Evolutionary conservation across 2,329 filamentous ascomycete species (phyloP), one percentile per base, ranked within the genome.

Genomic region (Aspergillus quadrilineatus): DNA sequence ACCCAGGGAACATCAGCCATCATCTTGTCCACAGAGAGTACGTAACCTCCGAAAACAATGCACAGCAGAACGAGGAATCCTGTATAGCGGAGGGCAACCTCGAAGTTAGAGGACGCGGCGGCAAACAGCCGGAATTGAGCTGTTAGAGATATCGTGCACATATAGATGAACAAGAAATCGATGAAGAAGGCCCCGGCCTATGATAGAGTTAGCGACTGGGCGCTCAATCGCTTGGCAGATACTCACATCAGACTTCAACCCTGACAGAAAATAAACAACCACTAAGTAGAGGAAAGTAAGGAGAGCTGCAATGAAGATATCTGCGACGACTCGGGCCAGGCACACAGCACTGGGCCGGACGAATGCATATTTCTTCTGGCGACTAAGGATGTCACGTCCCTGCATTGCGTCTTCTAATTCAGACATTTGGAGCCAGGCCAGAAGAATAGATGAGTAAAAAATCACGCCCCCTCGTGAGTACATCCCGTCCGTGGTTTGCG

Each of bases 331-430:
- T 48, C 83, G 76, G 64, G 75, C 87, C 75, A 82, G 70, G 22
- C 75, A 77, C 36, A 86, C 82, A 42, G 85, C 84, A 28, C 82
- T 83, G 0, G 85, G 85, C 12, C 82, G 76, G 59, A 87, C 86
- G 69, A 87, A 86, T 0, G 83, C 84, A 65, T 85, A 87, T 17
- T 84, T 80, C 53, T 83, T 80, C 60, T 87, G 85, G 15, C 84
- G 84, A 75, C 72, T 87, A 59, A 80, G 89, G 22, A 92, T 84
- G 2, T 80, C 79, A 42, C 89, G 81, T 4, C 88, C 86, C 51
- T 83, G 82, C 34, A 91, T 85, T n/a, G 88, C 87, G 59, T 87
- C 88, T 79, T 88, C 89, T 28, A 91, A 78, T 68, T 93, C 89
- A 0, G 85, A 83, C 41, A 93, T 77, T 56, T 90, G 88, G 1